phyloP scores from a whole-genome alignment of 441 rosid species.

The Mallotus japonicus region DNA sequence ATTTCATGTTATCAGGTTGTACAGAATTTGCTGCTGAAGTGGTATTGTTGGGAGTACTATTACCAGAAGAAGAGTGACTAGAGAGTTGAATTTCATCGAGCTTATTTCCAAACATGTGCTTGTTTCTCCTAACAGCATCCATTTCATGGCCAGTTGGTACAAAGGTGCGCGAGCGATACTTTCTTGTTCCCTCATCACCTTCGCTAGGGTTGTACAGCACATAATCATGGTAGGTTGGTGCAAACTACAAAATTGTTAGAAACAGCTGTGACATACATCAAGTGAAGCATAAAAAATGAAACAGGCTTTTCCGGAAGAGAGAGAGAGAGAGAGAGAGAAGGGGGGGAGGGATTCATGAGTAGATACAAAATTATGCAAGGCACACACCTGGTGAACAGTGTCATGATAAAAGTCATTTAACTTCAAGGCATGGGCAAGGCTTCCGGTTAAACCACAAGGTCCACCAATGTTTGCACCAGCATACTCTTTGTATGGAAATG shows the following conservation, averaged over 20 bases:
- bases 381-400: constrained; percentile 88
- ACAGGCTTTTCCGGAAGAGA: neutral
- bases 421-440: constrained; percentile 88
- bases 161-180: constrained; percentile 88
- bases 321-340: neutral
- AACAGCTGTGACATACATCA: constrained; percentile 22
- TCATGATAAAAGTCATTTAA: constrained; percentile 95
- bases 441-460: constrained; percentile 62
- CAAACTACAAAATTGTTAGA: constrained; percentile 54
- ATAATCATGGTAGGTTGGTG: constrained; percentile 96
- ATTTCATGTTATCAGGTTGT: constrained; percentile 46
- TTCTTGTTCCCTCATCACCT: constrained; percentile 83
- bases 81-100: constrained; percentile 74
- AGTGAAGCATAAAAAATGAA: neutral
- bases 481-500: constrained; percentile 96
- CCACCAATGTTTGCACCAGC: constrained; percentile 93
- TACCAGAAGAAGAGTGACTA: constrained; percentile 57
- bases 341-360: neutral
- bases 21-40: constrained; percentile 37
- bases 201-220: constrained; percentile 85
- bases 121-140: constrained; percentile 92
- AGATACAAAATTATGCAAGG: constrained; percentile 8
- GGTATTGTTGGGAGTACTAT: constrained; percentile 52
- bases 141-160: constrained; percentile 98
- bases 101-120: constrained; percentile 60